Evolutionary conservation across 106 monocot genomes (phyloP), one percentile per base, ranked within the genome.

Genomic region (Allium cepa): DNA sequence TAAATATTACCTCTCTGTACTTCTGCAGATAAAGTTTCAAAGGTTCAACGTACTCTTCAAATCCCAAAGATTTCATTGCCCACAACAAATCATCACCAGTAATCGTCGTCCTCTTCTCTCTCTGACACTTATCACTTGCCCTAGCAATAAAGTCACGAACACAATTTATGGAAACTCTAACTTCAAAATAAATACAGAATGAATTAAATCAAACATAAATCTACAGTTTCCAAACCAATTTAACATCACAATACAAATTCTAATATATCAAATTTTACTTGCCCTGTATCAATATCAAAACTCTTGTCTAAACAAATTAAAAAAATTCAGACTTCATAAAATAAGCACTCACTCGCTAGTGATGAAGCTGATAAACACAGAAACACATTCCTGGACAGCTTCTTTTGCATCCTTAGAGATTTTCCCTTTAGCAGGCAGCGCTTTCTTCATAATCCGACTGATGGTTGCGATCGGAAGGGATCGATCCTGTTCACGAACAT

Each of bases 361-460:
- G 64, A 85, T 76, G 79, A 85, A 85, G 59, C 81, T 82, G 68
- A 85, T 82, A 57, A 85, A 85, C 81, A 82, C 85, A 50, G 85
- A 85, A 18, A 85, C 81, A 64, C 85, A 85, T 73, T 79, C 76
- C 78, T 85, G 85, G 47, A 82, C 75, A 11, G 81, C 81, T 62
- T 85, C 85, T 78, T 81, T 85, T 14, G 85, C 81, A 28, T 85
- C 85, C 72, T 85, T 85, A 46, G 85, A 81, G 71, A 85, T 85
- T 72, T 85, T 85, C 8, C 81, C 85, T 56, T 85, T 85, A 9
- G 81, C 72, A 13, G 81, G 85, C 68, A 81, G 71, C 17, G 81
- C 85, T 72, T 85, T 85, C 81, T 85, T 85, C 85, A 85, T 82
- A 66, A 85, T 85, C 79, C 85, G 50, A 66, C 81, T 81, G 45